Conservation (phyloP, 2,329 filamentous ascomycete species). For the Aspergillus sergii region DNA sequence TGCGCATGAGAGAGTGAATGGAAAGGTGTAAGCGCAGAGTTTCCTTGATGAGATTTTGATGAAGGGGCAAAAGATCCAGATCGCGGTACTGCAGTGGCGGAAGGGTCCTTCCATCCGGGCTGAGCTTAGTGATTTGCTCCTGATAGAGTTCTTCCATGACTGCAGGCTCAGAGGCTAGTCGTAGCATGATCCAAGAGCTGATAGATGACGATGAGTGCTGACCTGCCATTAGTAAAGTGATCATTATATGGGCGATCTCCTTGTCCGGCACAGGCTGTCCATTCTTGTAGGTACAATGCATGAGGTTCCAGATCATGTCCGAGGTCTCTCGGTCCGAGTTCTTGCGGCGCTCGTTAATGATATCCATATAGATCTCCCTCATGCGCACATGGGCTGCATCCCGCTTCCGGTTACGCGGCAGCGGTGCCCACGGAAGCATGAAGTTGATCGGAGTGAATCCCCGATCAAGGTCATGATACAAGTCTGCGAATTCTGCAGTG, state of each 20-base stretch:
- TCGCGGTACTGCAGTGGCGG: slow-evolving; percentile 62
- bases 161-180: slow-evolving; percentile 69
- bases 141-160: slow-evolving; percentile 71
- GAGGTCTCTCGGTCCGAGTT: slow-evolving; percentile 46
- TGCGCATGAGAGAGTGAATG: slow-evolving; percentile 73
- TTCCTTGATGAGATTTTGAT: slow-evolving; percentile 68
- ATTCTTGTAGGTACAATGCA: slow-evolving; percentile 76
- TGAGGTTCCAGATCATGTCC: slow-evolving; percentile 79
- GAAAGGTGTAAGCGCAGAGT: slow-evolving; percentile 71
- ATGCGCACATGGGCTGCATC: slow-evolving; percentile 73
- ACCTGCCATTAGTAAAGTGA: slow-evolving; percentile 80
- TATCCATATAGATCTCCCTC: slow-evolving; percentile 69
- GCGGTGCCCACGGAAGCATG: slow-evolving; percentile 75
- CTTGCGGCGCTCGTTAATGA: slow-evolving; percentile 66
- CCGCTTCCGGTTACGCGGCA: slow-evolving; percentile 73
- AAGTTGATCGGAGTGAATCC: slow-evolving; percentile 83
- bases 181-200: slow-evolving; percentile 76
- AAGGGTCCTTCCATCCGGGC: slow-evolving; percentile 43
- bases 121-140: slow-evolving; percentile 62
- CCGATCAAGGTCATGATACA: slow-evolving; percentile 80
- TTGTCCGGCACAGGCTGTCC: slow-evolving; percentile 69
- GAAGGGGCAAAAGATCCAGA: slow-evolving; percentile 62
- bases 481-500: slow-evolving; percentile 69
- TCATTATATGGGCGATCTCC: slow-evolving; percentile 85
- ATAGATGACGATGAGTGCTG: slow-evolving; percentile 80